Evolutionary conservation across 108 stramenopile species (phyloP), one percentile per base, ranked within the genome.

Genomic region (Nitzschia inconspicua): DNA sequence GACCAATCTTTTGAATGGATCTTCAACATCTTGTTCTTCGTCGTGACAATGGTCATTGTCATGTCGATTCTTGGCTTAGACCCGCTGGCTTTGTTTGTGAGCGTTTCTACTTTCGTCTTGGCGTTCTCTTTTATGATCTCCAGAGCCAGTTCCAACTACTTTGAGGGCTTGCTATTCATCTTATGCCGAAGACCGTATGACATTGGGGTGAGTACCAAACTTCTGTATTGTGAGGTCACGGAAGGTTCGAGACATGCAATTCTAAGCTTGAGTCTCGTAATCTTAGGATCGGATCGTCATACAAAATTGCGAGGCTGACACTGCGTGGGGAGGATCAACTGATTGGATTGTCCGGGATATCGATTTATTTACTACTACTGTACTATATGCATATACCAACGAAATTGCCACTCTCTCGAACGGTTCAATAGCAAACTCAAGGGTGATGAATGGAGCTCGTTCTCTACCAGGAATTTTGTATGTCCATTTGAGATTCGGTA

Each of bases 321-420:
- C 84, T 20, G 54, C 44, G 31, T 11, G 66, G 5, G 56, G 55
- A 47, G 88, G 88, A n/a, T 67, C 67, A 3, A 53, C 71, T 32
- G 67, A 71, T 23, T 90, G 89, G 89, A 31, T 85, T 35, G 72
- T 81, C 65, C 34, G 65, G 68, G 47, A 80, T 65, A 47, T 75
- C 18, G 44, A 44, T 28, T 39, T 74, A 50, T 52, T 44, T 26
- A 34, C 44, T 6, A 65, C 65, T 16, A 55, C 65, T 5, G 30
- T 65, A 19, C 39, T 69, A 30, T 60, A 42, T 54, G 9, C 72
- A 72, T 18, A 79, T 31, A 91, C 90, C 8, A 84, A 83, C 44
- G 89, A 91, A 62, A 72, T 77, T 1, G 83, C 84, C n/a, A 85
- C 80, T 20, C 57, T 76, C 28, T 79, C 83, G 3, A 91, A 91